phyloP scores from a whole-genome alignment of 495 filamentous ascomycete species.

The Trichoderma reesei region DNA sequence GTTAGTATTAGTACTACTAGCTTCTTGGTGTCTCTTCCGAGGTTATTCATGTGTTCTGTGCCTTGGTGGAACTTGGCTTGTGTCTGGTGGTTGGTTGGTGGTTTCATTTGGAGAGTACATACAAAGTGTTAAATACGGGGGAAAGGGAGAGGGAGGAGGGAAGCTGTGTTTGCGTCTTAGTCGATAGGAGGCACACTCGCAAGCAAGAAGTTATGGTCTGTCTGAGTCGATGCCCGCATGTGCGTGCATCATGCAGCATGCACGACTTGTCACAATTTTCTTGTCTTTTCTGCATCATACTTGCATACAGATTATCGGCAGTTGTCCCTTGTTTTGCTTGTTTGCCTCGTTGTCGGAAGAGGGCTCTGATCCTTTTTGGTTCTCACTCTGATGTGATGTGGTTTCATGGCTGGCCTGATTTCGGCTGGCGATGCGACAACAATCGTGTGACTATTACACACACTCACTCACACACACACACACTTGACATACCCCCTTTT shows the following conservation, averaged over 20 bases:
- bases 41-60: not conserved
- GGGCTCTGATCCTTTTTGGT: too few relatives aligned
- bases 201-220: too few relatives aligned
- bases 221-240: too few relatives aligned
- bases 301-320: not conserved
- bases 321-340: not conserved
- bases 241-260: not conserved
- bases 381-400: not conserved
- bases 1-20: not conserved
- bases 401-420: conserved; percentile 2
- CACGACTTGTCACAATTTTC: not conserved
- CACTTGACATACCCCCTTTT: too few relatives aligned
- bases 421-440: not conserved
- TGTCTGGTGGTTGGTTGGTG: too few relatives aligned
- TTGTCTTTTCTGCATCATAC: not conserved
- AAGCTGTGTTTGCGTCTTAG: too few relatives aligned
- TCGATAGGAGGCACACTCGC: too few relatives aligned
- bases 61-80: too few relatives aligned
- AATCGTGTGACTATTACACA: not conserved
- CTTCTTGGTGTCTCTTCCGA: not conserved
- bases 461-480: too few relatives aligned
- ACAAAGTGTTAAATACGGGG: too few relatives aligned
- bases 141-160: too few relatives aligned
- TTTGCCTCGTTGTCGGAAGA: not conserved
- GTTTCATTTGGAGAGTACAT: too few relatives aligned